phyloP scores from a whole-genome alignment of 129 eudicot genomes.

The Lactuca saligna region DNA sequence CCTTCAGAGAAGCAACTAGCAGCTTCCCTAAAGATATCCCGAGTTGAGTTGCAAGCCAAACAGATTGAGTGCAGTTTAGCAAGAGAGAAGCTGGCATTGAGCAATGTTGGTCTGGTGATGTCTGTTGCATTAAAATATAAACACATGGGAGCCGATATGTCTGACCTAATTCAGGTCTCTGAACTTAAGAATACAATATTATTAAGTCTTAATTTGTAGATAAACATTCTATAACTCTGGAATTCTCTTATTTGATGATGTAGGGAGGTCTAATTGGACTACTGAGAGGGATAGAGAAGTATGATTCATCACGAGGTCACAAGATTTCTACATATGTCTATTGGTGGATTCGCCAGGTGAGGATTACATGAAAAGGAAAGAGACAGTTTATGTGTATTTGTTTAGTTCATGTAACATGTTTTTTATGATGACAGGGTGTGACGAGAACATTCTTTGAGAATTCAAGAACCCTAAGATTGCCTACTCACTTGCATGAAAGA shows the following conservation, averaged over 20 bases:
- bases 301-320: constrained; percentile 92
- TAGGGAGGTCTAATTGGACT: constrained; percentile 96
- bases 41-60: constrained; percentile 60
- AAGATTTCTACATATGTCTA: constrained; percentile 93
- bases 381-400: no score
- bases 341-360: constrained; percentile 99
- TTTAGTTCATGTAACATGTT: constrained; percentile 1
- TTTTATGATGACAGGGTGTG: constrained; percentile 69
- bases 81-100: constrained; percentile 87
- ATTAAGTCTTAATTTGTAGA: no score
- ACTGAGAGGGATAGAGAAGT: constrained; percentile 93
- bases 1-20: constrained; percentile 95
- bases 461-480: constrained; percentile 81
- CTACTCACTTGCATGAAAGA: constrained; percentile 90
- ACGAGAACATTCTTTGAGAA: constrained; percentile 78
- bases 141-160: constrained; percentile 96
- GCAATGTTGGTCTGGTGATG: constrained; percentile 96
- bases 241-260: constrained; percentile 14
- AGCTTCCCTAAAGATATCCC: constrained; percentile 59
- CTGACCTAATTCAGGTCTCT: constrained; percentile 89
- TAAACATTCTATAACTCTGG: not conserved
- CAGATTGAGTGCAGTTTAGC: constrained; percentile 84
- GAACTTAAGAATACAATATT: constrained; percentile 13
- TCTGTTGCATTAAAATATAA: constrained; percentile 88
- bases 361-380: constrained; percentile 7